Percentiles rank a stretch among this genome's conserved stretches.
These are phyloP conservation scores for Lepidium africanum DNA, from an alignment of 345 rosid species.

Conservation along the genomic window DNA sequence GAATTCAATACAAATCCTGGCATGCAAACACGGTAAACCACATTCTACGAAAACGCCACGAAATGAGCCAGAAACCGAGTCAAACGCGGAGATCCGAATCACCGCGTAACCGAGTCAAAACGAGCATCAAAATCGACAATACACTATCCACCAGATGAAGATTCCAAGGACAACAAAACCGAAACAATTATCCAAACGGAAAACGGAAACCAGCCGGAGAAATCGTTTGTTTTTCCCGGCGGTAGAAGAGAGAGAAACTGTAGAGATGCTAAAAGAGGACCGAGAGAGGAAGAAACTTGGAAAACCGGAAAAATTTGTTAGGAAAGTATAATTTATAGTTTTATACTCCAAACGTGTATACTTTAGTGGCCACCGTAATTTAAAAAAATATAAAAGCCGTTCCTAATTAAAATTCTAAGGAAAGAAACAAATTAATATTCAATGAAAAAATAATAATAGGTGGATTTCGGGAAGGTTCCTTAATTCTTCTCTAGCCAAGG, in stretches of 20 bases:
- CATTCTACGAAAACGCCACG: constrained; percentile 55
- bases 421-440: background rate
- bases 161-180: background rate
- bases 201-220: constrained; percentile 11
- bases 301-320: constrained; percentile 50
- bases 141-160: background rate
- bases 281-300: constrained; percentile 42
- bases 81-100: constrained; percentile 61
- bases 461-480: constrained; percentile 23
- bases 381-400: background rate
- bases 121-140: constrained; percentile 2
- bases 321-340: constrained; percentile 51
- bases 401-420: background rate
- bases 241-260: constrained; percentile 36
- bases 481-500: constrained; percentile 7
- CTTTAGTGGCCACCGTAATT: constrained; percentile 30
- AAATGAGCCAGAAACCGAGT: constrained; percentile 27
- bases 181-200: constrained; percentile 20
- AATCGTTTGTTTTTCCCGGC: constrained; percentile 34
- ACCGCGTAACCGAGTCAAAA: constrained; percentile 24
- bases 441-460: background rate
- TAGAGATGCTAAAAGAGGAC: constrained; percentile 24
- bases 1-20: constrained; percentile 29
- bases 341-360: constrained; percentile 41
- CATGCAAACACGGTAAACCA: constrained; percentile 40